Evolutionary conservation across 2,329 filamentous ascomycete species (phyloP).

Genomic region (Alternaria gansuensis): DNA sequence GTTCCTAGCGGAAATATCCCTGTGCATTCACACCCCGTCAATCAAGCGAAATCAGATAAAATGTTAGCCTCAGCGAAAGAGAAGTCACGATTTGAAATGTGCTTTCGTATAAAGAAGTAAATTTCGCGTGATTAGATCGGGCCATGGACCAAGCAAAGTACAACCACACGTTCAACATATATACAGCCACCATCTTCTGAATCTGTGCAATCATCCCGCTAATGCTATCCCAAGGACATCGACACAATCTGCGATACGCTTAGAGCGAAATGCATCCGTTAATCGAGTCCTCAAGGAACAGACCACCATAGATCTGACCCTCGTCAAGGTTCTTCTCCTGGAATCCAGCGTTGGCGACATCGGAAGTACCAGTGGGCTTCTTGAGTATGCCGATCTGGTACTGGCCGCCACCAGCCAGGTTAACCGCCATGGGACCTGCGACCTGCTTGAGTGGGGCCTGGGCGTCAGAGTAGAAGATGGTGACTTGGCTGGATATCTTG

Average conservation of each 20-base stretch:
- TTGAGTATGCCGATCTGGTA: slow-evolving; percentile 71
- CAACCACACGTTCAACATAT: background rate
- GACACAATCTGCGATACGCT: background rate
- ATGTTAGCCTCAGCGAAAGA: background rate
- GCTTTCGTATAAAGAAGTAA: background rate
- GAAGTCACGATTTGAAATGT: background rate
- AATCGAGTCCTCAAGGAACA: slow-evolving; percentile 52
- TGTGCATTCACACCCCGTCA: too few species aligned
- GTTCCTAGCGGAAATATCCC: too few species aligned
- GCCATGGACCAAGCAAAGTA: background rate
- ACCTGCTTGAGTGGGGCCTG: slow-evolving; percentile 57
- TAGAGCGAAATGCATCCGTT: slow-evolving; percentile 47
- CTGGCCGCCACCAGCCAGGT: slow-evolving; percentile 67
- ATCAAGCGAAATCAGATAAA: background rate
- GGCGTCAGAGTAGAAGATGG: slow-evolving; percentile 66
- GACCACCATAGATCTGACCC: slow-evolving; percentile 52
- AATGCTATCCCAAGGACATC: background rate
- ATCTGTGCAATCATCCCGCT: background rate
- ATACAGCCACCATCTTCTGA: background rate
- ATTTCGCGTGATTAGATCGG: background rate
- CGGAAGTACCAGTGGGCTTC: slow-evolving; percentile 62
- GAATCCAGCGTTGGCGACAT: slow-evolving; percentile 52
- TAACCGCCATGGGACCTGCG: slow-evolving; percentile 59
- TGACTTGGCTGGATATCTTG: slow-evolving; percentile 58
- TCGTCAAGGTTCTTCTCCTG: slow-evolving; percentile 50